Evolutionary conservation across 2,329 filamentous ascomycete genomes (phyloP).

Genomic region (Xylariaceae sp.): DNA sequence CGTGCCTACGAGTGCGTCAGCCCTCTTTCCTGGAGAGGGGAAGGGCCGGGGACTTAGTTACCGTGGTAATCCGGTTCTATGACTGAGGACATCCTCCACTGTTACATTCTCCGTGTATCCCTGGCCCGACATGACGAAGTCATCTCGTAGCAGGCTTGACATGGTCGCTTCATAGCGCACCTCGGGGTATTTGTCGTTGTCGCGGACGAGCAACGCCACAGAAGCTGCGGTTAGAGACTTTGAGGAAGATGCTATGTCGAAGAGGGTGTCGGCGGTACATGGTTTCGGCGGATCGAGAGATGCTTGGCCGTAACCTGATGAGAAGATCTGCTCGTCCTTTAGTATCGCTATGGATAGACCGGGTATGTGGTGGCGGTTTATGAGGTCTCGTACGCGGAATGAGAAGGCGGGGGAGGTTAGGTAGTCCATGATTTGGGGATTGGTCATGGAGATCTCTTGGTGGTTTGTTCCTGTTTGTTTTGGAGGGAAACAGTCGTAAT

Average conservation of each 20-base stretch:
- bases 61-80: slow-evolving; percentile 23
- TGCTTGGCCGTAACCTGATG: slow-evolving; percentile 25
- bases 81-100: slow-evolving; percentile 24
- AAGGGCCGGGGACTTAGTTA: not conserved
- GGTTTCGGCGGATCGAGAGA: slow-evolving; percentile 24
- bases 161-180: slow-evolving; percentile 25
- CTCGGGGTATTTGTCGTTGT: slow-evolving; percentile 29
- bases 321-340: slow-evolving; percentile 18
- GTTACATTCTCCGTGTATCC: slow-evolving; percentile 24
- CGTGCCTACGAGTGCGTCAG: slow-evolving; percentile 15
- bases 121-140: slow-evolving; percentile 22
- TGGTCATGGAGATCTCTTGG: not conserved
- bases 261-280: slow-evolving; percentile 27
- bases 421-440: slow-evolving; percentile 16
- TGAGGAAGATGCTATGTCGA: slow-evolving; percentile 28
- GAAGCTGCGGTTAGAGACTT: slow-evolving; percentile 27
- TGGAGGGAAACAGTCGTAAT: not conserved
- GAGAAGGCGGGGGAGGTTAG: slow-evolving; percentile 16
- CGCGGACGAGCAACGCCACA: slow-evolving; percentile 29
- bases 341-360: slow-evolving; percentile 23
- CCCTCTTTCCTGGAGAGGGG: too few relatives aligned
- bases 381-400: slow-evolving; percentile 16
- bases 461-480: not conserved
- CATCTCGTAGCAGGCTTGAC: slow-evolving; percentile 24
- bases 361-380: slow-evolving; percentile 22